Conservation (phyloP, 352 stramenopile species). For the Globisporangium megalacanthum region DNA sequence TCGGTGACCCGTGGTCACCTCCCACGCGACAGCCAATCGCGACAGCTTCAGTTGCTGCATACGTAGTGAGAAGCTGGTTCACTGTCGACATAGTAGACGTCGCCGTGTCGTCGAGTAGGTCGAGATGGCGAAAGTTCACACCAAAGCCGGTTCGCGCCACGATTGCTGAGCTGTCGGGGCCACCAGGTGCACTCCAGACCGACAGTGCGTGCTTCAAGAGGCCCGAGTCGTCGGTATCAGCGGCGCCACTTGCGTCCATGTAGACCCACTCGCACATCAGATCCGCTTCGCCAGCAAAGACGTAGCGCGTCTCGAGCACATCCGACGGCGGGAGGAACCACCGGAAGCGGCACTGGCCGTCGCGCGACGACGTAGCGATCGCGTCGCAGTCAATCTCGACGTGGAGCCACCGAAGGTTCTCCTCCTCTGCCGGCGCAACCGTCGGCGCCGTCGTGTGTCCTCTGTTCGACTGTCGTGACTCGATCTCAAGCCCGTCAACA, state of each 20-base stretch:
- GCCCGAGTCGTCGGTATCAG: neutral
- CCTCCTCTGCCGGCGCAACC: neutral
- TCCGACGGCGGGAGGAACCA: slow-evolving; percentile 20
- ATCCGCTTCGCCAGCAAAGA: slow-evolving; percentile 19
- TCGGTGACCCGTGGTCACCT: neutral
- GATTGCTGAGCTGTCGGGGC: neutral
- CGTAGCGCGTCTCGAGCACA: slow-evolving; percentile 10
- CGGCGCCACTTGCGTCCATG: slow-evolving; percentile 2
- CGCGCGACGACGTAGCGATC: neutral
- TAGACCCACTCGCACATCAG: slow-evolving; percentile 20
- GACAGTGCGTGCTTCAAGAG: slow-evolving; percentile 1
- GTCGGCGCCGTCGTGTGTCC: neutral
- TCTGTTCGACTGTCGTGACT: neutral
- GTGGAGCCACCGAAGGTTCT: slow-evolving; percentile 6
- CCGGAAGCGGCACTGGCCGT: neutral
- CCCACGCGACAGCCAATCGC: neutral
- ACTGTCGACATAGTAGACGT: no score
- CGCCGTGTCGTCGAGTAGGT: neutral
- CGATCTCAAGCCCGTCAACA: neutral
- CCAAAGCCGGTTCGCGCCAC: neutral
- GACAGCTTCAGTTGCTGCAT: neutral
- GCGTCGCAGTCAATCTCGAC: neutral
- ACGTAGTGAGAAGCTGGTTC: neutral
- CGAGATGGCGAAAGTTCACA: slow-evolving; percentile 5
- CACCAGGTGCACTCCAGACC: neutral